Evolutionary conservation across 129 eudicot species (phyloP).

Genomic region (Pulicaria dysenterica): DNA sequence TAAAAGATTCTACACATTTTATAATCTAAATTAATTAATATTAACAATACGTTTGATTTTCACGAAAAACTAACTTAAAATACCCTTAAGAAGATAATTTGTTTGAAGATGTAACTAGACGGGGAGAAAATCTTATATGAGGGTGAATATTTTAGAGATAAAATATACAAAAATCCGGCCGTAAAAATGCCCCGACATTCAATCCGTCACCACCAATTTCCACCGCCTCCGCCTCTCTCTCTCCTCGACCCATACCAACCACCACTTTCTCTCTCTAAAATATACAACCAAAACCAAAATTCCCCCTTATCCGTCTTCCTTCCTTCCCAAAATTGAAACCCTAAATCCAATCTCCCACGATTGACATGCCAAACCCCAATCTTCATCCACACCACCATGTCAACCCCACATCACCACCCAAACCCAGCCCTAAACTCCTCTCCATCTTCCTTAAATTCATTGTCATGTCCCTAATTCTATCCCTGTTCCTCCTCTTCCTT

Average conservation of each 20-base stretch:
- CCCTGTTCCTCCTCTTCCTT: constrained; percentile 76
- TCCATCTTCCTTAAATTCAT: constrained; percentile 61
- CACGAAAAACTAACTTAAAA: too few species aligned
- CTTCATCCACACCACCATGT: constrained; percentile 37
- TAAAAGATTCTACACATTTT: too few species aligned
- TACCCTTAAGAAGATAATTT: too few species aligned
- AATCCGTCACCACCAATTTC: background rate
- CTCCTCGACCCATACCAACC: constrained; percentile 1
- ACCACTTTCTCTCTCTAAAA: constrained; percentile 12
- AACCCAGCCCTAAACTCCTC: constrained; percentile 55
- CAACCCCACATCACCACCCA: constrained; percentile 37
- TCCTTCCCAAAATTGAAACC: background rate
- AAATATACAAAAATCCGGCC: too few species aligned
- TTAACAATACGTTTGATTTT: too few species aligned
- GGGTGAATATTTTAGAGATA: too few species aligned
- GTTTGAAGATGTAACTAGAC: too few species aligned
- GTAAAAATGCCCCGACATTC: too few species aligned
- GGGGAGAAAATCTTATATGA: too few species aligned
- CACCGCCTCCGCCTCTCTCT: constrained; percentile 14
- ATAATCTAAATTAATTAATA: too few species aligned
- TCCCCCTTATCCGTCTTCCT: background rate
- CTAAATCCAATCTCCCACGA: background rate
- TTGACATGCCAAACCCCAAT: constrained; percentile 30
- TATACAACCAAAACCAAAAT: background rate
- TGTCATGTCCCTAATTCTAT: constrained; percentile 54